Base-by-base conservation (phyloP, 164 flowering plant genomes). In the Dillenia turbinata region DNA sequence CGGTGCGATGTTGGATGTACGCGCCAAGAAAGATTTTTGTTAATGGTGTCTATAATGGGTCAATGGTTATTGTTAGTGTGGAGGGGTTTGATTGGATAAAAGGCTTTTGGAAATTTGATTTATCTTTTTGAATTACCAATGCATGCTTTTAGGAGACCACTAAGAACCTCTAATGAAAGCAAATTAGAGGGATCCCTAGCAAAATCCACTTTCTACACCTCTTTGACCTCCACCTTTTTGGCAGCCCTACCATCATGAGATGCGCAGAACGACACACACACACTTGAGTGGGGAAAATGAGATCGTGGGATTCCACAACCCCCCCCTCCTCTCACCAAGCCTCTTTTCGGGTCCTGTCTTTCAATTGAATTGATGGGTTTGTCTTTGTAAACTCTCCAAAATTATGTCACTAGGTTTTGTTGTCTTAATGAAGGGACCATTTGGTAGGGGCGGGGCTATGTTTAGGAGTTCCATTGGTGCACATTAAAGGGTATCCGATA, bases 211-310 rank as follows among this genome's bases (percentile, higher is more conserved):
- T 71, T 68, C 67, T 26, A 47, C 47, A 52, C 14, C 57, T 58
- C 65, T 71, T 77, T 73, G 77, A 73, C 73, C 72, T 69, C 69
- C 71, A 66, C 75, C 47, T 54, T 63, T 65, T 51, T 64, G 66
- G 77, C 73, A 62, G 44, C 73, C 61, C 68, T 56, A 60, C 57
- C 77, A 73, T 70, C 66, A 73, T 70, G 64, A 62, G 40, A 56
- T 57, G 65, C 43, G 47, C 48, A 60, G 47, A 63, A 66, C 67
- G 6, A 33, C 22, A 19, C 40, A 33, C 6, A 45, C 65, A 44
- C 59, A 62, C 33, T 69, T 69, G 40, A 65, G 67, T 66, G 68
- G 66, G 40, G 40, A 33, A 56, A 48, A 22, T 46, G 15, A 13
- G 60, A 49, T 12, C 61, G 49, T 62, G 61, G 43, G 47, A 54